Percentiles rank a stretch among this genome's conserved stretches.
phyloP scores from a whole-genome alignment of 2,329 filamentous ascomycete genomes.

The Helicocarpus griseus region DNA sequence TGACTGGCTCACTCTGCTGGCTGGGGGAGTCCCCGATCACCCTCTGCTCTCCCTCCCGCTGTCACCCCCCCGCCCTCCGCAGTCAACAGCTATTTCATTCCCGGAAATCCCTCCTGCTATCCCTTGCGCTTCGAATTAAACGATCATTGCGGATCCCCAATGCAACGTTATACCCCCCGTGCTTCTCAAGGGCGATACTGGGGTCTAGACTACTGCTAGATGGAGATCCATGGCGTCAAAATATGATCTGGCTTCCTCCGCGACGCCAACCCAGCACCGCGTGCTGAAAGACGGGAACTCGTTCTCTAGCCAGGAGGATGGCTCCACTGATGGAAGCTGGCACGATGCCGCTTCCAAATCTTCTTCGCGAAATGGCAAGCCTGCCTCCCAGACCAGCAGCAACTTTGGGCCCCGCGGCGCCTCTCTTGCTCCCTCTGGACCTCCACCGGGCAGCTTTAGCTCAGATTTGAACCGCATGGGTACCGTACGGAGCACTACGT shows the following conservation, averaged over 20 bases:
- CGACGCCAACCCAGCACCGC: conserved; percentile 33
- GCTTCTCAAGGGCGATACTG: conserved; percentile 11
- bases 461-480: conserved; percentile 67
- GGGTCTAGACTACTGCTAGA: conserved; percentile 23
- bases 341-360: conserved; percentile 23
- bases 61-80: neutral
- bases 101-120: neutral
- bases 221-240: conserved; percentile 38
- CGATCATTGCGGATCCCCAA: conserved; percentile 4
- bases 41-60: neutral
- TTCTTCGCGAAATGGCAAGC: conserved; percentile 36
- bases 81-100: too few relatives aligned
- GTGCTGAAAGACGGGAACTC: conserved; percentile 28
- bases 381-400: conserved; percentile 47
- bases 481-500: conserved; percentile 52
- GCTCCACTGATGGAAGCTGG: conserved; percentile 30
- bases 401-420: conserved; percentile 58
- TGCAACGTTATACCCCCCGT: conserved; percentile 9
- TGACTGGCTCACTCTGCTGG: neutral
- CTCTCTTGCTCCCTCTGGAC: conserved; percentile 62
- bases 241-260: conserved; percentile 33
- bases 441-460: conserved; percentile 76
- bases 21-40: neutral
- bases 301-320: conserved; percentile 28
- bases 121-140: neutral